Evolutionary conservation across 2,329 filamentous ascomycete genomes (phyloP).

Genomic region (Anthostomella pinea): DNA sequence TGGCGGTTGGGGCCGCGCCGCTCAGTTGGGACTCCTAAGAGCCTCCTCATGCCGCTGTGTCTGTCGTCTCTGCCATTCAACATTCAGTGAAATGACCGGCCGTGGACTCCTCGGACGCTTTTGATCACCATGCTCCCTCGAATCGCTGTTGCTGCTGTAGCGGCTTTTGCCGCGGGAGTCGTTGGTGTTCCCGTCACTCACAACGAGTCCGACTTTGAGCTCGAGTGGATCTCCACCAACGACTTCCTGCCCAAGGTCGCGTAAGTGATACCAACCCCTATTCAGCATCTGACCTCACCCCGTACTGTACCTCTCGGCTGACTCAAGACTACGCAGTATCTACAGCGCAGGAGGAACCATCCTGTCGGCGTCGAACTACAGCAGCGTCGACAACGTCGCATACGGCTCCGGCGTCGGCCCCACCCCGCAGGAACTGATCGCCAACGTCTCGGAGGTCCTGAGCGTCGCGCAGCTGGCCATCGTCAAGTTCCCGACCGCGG

Average conservation of each 20-base stretch:
- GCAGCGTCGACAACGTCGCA: slow-evolving; percentile 33
- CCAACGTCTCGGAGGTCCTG: slow-evolving; percentile 32
- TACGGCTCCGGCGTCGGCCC: slow-evolving; percentile 28
- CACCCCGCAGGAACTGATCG: slow-evolving; percentile 26
- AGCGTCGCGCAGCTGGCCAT: slow-evolving; percentile 31
- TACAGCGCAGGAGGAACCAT: slow-evolving; percentile 31
- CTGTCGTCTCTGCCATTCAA: no score
- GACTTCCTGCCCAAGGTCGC: slow-evolving; percentile 28
- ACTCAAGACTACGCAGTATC: slow-evolving; percentile 11
- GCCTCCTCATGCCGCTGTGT: no score
- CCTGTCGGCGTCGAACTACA: slow-evolving; percentile 34
- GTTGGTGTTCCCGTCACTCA: slow-evolving; percentile 1
- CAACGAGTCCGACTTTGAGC: slow-evolving; percentile 4
- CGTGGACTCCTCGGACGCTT: no score
- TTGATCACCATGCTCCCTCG: no score
- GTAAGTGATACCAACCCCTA: slow-evolving; percentile 10
- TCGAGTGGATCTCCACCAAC: slow-evolving; percentile 25
- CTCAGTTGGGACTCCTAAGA: no score
- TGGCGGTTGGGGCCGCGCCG: no score
- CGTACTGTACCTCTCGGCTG: not conserved
- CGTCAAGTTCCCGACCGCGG: slow-evolving; percentile 23
- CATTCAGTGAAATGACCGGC: no score
- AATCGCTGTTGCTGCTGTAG: not conserved
- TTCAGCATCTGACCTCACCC: not conserved
- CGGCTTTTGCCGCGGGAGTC: not conserved